Evolutionary conservation across 306 rosid genomes (phyloP), one percentile per base, ranked within the genome.

Genomic region (Albizia julibrissin): DNA sequence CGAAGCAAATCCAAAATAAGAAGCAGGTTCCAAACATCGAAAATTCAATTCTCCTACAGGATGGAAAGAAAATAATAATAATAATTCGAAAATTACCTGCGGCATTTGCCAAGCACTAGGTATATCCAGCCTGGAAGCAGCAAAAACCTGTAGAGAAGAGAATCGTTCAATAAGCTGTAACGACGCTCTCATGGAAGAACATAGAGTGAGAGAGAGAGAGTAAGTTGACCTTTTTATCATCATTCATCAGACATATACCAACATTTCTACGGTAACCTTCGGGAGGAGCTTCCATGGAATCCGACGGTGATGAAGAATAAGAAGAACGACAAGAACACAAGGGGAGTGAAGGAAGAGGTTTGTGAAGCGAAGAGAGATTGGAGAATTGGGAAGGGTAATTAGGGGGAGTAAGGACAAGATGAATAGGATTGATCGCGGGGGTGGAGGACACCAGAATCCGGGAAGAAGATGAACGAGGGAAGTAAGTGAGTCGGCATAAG

Each of bases 41-140:
- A 49, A 16, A 21, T 72, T 7, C 5, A 3, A 76, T 14, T 58
- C 7, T 27, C 80, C 19, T 14, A n/a, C 12, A 46, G 49, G 70
- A 46, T 37, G 15, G 18, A 3, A 61, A 61, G 15, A 34, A 6
- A 44, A 44, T 2, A 2, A 40, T 12, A 44, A 46, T 19, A 76
- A 62, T 16, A 66, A 72, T 9, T 13, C 3, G 15, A 77, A 18
- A 54, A 61, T 82, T 40, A 94, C 98, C 94, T 95, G 97, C 0
- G 99, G 98, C 99, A 95, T 95, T 91, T 95, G 97, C 99, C 99
- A 93, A 44, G 94, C 69, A 86, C 78, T 43, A 31, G 98, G 98
- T 76, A 85, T 70, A 84, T 91, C 95, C 24, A 95, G 82, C 86
- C 99, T 87, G 14, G 98, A 89, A 84, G 98, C 98, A 34, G 91